Conservation (phyloP, 805 yeast genomes). For the Wickerhamiella sorbophila region DNA sequence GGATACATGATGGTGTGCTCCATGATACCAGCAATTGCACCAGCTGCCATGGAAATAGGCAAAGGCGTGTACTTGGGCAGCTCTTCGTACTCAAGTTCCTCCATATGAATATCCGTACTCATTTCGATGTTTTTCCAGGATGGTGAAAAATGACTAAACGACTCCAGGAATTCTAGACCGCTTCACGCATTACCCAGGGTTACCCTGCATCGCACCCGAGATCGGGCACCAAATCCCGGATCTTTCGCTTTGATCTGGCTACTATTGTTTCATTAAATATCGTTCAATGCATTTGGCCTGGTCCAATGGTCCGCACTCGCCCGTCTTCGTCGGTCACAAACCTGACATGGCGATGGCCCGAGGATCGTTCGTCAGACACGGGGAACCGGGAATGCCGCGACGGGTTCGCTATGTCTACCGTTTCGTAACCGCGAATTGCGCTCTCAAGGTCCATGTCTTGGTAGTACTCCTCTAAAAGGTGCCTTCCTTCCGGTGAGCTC, state of each 20-base stretch:
- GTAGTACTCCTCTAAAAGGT: no score
- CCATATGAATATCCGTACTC: conserved; percentile 3
- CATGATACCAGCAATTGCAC: conserved; percentile 98
- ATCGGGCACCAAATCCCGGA: background rate
- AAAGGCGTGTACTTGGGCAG: conserved; percentile 78
- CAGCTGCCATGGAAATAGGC: conserved; percentile 72
- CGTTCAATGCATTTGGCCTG: background rate
- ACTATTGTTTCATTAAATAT: no score
- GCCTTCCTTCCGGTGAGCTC: no score
- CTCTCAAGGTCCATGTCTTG: no score
- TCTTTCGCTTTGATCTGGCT: no score
- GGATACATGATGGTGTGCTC: conserved; percentile 97
- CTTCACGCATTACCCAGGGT: no score
- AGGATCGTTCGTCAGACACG: background rate
- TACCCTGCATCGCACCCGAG: background rate
- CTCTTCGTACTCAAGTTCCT: conserved; percentile 62
- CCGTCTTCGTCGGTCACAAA: background rate
- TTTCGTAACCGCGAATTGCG: no score
- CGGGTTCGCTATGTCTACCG: background rate
- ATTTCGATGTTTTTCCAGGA: background rate
- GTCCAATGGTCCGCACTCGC: background rate
- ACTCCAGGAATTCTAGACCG: no score
- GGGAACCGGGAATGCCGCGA: background rate
- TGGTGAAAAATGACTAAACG: background rate
- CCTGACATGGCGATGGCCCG: background rate